Conservation (phyloP, 106 monocot genomes). For the Vanilla planifolia region DNA sequence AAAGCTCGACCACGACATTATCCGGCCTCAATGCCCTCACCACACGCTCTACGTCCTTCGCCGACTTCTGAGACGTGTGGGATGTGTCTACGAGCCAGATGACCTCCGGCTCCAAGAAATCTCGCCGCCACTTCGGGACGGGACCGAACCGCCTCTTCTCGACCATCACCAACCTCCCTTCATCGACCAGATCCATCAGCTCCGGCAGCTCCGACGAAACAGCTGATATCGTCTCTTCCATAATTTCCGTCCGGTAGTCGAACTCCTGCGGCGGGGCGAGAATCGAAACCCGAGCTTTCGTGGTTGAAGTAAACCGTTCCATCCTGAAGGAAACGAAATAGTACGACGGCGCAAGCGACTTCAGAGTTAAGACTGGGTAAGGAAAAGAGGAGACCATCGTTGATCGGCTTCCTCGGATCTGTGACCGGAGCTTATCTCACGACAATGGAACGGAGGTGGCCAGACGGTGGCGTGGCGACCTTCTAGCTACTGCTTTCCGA, state of each 20-base stretch:
- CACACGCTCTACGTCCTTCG: conserved; percentile 59
- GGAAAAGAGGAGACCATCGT: conserved; percentile 3
- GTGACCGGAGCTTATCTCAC: too few species aligned
- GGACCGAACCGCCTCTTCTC: conserved; percentile 68
- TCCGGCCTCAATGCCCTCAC: conserved; percentile 61
- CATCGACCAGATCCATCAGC: conserved; percentile 57
- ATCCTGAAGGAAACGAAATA: not conserved
- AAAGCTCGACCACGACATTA: conserved; percentile 91
- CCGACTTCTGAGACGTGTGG: conserved; percentile 60
- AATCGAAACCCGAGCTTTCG: conserved; percentile 24
- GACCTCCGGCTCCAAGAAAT: conserved; percentile 75
- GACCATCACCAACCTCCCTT: conserved; percentile 54
- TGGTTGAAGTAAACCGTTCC: not conserved
- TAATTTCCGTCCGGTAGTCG: conserved; percentile 52
- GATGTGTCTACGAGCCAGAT: conserved; percentile 88
- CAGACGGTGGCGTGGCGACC: too few species aligned
- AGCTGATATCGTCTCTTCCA: conserved; percentile 38
- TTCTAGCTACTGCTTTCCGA: too few species aligned
- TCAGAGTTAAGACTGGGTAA: not conserved
- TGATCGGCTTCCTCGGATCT: not conserved
- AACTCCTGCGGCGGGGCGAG: conserved; percentile 61
- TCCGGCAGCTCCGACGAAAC: conserved; percentile 44
- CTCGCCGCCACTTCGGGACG: conserved; percentile 67
- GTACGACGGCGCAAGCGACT: not conserved
- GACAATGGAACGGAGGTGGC: too few species aligned